Percentiles rank a stretch among this genome's conserved stretches.
Evolutionary conservation across 1,139 yeast genomes (phyloP).

Genomic region (Geotrichum klebahnii): DNA sequence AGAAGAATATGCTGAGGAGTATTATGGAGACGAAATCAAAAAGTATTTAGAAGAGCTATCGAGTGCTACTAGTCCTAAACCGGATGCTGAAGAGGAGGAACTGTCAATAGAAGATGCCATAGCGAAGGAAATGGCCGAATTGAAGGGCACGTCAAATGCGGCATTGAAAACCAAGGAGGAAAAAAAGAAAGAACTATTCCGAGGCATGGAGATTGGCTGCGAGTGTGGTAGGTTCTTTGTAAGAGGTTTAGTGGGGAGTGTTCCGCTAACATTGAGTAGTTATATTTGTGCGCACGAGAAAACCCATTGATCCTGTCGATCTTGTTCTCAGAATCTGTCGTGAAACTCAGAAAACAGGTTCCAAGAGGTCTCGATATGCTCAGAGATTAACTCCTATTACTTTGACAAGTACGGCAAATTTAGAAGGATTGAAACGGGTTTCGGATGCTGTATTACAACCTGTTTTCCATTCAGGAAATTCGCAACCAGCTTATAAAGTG

Average conservation of each 20-base stretch:
- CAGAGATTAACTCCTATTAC: slow-evolving; percentile 80
- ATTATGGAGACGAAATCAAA: slow-evolving; percentile 39
- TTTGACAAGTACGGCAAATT: slow-evolving; percentile 65
- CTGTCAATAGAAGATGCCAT: slow-evolving; percentile 65
- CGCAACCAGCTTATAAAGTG: slow-evolving; percentile 36
- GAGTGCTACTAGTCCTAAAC: slow-evolving; percentile 31
- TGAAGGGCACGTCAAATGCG: slow-evolving; percentile 40
- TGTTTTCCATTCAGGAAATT: slow-evolving; percentile 57
- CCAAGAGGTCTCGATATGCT: slow-evolving; percentile 61
- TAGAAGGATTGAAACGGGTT: slow-evolving; percentile 60
- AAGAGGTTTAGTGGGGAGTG: background rate
- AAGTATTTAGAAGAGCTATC: slow-evolving; percentile 48
- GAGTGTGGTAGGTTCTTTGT: slow-evolving; percentile 54
- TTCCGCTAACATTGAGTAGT: slow-evolving; percentile 26
- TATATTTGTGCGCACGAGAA: slow-evolving; percentile 72
- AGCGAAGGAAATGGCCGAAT: slow-evolving; percentile 58
- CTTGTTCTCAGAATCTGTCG: slow-evolving; percentile 61
- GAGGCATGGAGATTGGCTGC: slow-evolving; percentile 67
- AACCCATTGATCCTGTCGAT: slow-evolving; percentile 72
- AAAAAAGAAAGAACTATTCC: slow-evolving; percentile 49
- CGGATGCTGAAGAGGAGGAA: slow-evolving; percentile 37
- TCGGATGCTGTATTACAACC: slow-evolving; percentile 57
- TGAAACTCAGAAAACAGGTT: slow-evolving; percentile 49
- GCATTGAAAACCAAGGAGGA: slow-evolving; percentile 33
- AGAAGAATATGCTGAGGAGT: slow-evolving; percentile 42